phyloP scores from a whole-genome alignment of 257 asterid genomes.

The Capsicum pubescens region DNA sequence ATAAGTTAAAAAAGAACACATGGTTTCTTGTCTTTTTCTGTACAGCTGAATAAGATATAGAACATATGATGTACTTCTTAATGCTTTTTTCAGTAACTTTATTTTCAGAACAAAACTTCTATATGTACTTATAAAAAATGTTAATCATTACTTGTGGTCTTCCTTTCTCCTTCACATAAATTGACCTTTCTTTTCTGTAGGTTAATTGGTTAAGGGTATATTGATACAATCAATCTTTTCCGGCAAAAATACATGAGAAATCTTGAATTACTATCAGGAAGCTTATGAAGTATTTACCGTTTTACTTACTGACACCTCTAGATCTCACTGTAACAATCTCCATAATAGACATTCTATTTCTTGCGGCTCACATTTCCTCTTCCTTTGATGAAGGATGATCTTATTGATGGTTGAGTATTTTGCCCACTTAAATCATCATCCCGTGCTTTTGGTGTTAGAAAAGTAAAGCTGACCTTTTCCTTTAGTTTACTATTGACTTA shows the following conservation, averaged over 20 bases:
- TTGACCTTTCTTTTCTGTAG: background rate
- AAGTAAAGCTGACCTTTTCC: background rate
- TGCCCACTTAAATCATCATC: background rate
- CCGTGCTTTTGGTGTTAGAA: background rate
- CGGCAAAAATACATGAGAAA: background rate
- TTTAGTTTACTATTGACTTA: background rate
- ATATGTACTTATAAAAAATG: too few species aligned
- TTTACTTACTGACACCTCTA: background rate
- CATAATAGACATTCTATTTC: background rate
- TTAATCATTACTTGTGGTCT: background rate
- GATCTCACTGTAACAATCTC: background rate
- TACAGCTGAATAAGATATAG: background rate
- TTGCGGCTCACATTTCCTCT: background rate
- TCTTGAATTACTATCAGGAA: background rate
- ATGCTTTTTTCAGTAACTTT: background rate
- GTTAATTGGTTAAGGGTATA: conserved; percentile 4
- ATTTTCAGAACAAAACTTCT: background rate
- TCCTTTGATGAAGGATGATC: conserved; percentile 20
- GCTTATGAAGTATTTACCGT: background rate
- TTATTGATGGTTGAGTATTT: conserved; percentile 9
- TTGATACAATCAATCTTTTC: conserved; percentile 19
- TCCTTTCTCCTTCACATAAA: background rate
- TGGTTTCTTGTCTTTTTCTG: background rate
- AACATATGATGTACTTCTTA: conserved; percentile 13
- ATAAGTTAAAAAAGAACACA: background rate